Evolutionary conservation across 495 filamentous ascomycete genomes (phyloP).

Genomic region (Oleoguttula mirabilis): DNA sequence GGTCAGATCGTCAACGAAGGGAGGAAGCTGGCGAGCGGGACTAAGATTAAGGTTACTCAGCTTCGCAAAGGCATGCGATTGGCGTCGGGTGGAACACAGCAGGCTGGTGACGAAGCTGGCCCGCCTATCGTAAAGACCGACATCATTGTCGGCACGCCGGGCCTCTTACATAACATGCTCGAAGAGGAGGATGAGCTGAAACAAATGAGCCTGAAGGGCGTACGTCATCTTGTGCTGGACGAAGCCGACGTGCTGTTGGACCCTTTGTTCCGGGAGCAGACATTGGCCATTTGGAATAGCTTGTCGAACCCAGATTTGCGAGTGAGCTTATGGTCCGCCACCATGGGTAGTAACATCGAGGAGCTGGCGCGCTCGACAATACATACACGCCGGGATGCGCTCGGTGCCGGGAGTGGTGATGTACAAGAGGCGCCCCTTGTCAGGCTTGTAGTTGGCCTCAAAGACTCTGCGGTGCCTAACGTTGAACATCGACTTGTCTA

Average conservation of each 20-base stretch:
- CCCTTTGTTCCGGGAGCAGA: constrained; percentile 80
- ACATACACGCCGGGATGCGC: constrained; percentile 32
- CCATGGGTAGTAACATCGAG: constrained; percentile 89
- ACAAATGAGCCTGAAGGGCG: constrained; percentile 43
- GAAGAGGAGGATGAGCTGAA: constrained; percentile 32
- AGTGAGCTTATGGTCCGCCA: constrained; percentile 84
- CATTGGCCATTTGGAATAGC: constrained; percentile 69
- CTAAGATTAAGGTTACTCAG: constrained; percentile 64
- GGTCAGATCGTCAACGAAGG: constrained; percentile 89
- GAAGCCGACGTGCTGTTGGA: constrained; percentile 94
- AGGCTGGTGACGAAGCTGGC: not conserved
- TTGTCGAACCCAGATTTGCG: constrained; percentile 55
- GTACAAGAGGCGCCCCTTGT: constrained; percentile 43
- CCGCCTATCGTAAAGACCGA: constrained; percentile 47
- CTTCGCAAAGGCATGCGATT: constrained; percentile 78
- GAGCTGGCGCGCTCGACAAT: constrained; percentile 54
- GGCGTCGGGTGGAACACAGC: constrained; percentile 36
- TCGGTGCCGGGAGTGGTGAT: constrained; percentile 21
- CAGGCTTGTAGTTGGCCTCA: constrained; percentile 83
- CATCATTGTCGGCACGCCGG: constrained; percentile 80
- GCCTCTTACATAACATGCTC: constrained; percentile 63
- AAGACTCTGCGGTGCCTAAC: constrained; percentile 88
- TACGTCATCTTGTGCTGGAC: constrained; percentile 68
- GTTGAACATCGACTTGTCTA: constrained; percentile 82
- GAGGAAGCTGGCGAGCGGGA: constrained; percentile 63